These are phyloP conservation scores for Phytophthora melonis DNA, from an alignment of 352 stramenopile genomes.

Conservation along the genomic window DNA sequence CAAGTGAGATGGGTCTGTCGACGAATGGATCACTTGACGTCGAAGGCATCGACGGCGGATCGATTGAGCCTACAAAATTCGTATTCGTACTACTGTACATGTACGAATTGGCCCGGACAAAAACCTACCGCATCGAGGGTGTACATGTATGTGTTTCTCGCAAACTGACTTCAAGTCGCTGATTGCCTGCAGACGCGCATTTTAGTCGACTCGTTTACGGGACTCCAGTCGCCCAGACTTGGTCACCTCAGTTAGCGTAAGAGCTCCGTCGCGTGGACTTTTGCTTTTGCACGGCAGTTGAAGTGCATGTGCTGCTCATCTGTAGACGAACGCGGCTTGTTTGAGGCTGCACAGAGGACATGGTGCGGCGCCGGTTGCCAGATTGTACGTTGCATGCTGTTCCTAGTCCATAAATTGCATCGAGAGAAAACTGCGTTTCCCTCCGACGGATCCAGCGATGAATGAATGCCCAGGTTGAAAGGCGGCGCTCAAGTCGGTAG, in stretches of 20 bases:
- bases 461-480: neutral
- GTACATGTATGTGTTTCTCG: no score
- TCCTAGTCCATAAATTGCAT: slow-evolving; percentile 8
- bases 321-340: neutral
- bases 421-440: slow-evolving; percentile 12
- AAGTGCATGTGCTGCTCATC: no score
- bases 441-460: slow-evolving; percentile 3
- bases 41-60: slow-evolving; percentile 6
- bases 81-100: neutral
- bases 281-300: neutral
- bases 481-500: slow-evolving; percentile 9
- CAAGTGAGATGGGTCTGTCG: slow-evolving; percentile 29
- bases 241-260: neutral
- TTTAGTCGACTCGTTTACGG: neutral
- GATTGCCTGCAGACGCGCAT: neutral
- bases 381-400: neutral
- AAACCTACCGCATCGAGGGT: no score
- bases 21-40: slow-evolving; percentile 31
- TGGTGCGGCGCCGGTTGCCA: neutral
- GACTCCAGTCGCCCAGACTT: neutral
- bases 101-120: no score
- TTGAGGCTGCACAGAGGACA: neutral
- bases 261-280: neutral
- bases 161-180: neutral
- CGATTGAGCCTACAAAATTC: no score